Percentiles rank a stretch among this genome's conserved stretches.
Evolutionary conservation across 176 grass and related monocot genomes (phyloP).

Genomic region (Musa acuminata): DNA sequence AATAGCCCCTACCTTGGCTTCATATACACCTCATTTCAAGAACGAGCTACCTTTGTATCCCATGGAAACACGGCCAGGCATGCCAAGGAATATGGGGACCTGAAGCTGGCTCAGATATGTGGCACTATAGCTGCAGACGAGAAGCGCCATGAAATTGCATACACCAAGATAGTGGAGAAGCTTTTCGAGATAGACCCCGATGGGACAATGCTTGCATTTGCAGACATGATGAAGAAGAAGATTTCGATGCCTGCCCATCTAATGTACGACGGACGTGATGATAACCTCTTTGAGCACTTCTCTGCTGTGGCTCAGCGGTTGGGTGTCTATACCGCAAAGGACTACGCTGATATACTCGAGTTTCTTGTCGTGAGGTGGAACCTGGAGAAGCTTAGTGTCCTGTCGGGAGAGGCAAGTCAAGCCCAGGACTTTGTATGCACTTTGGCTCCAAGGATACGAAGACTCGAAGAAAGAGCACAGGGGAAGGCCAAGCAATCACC

Average conservation of each 20-base stretch:
- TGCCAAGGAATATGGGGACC: neutral
- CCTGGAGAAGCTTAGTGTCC: neutral
- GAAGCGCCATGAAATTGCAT: conserved; percentile 1
- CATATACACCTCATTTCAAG: neutral
- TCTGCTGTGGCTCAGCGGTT: neutral
- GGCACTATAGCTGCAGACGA: neutral
- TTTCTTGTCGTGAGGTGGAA: neutral
- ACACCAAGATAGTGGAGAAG: neutral
- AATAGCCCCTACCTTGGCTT: neutral
- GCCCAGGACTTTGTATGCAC: conserved; percentile 1
- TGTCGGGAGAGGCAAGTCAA: neutral
- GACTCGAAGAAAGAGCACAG: neutral
- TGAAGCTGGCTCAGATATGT: neutral
- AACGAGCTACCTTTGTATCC: neutral
- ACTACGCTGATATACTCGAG: neutral
- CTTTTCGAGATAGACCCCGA: neutral
- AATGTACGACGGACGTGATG: neutral
- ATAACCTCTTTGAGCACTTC: neutral
- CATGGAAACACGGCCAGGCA: neutral
- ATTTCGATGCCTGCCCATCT: conserved; percentile 1
- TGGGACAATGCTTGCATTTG: neutral
- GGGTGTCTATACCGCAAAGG: neutral
- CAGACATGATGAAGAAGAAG: neutral
- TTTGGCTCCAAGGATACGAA: conserved; percentile 1
- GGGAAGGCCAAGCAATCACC: neutral